Base-by-base conservation (phyloP, 345 rosid genomes). In the Ceriops zippeliana region DNA sequence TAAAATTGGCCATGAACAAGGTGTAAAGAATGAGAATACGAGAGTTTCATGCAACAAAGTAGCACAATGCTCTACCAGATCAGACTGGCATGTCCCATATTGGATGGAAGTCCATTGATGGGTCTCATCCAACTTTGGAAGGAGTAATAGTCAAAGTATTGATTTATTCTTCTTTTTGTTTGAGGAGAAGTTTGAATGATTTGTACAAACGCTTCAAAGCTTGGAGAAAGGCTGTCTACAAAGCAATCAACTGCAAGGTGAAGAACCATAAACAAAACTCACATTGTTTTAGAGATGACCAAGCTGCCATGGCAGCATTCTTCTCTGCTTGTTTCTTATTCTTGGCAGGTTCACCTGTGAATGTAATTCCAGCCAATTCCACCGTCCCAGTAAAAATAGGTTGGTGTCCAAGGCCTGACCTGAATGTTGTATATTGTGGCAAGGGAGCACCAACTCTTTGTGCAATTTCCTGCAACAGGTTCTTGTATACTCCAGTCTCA, bases 401-500 rank as follows among this genome's bases (percentile, higher is more conserved):
- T 47, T 81, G 91, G 79, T 95, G 99, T 1, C 96, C 99, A 46
- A 95, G 93, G 78, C 99, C 99, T 37, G 97, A 90, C 78, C 97
- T 85, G 74, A 79, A 87, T 46, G 99, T 95, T 2, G 86, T 90
- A 68, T 95, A 95, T 20, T 86, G 93, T 0, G 99, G 99, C 71
- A 95, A 65, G 21, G 99, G 97, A 53, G 96, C 96, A 62, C 92
- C 90, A 56, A 91, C 97, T 84, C 99, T 84, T 73, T 95, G 99
- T 61, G 99, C 90, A 73, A 95, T 95, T 71, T 95, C 99, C 78
- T 95, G 99, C 72, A 95, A 78, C 24, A 95, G 86, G 78, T 95
- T 95, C 85, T 95, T 95, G 80, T 95, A 95, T 70, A 95, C 97
- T 61, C 99, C 99, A 0, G 99, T 95, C 90, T 95, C 99, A 84